phyloP scores from a whole-genome alignment of 179 eudicot species.

The Beta lomatogona region DNA sequence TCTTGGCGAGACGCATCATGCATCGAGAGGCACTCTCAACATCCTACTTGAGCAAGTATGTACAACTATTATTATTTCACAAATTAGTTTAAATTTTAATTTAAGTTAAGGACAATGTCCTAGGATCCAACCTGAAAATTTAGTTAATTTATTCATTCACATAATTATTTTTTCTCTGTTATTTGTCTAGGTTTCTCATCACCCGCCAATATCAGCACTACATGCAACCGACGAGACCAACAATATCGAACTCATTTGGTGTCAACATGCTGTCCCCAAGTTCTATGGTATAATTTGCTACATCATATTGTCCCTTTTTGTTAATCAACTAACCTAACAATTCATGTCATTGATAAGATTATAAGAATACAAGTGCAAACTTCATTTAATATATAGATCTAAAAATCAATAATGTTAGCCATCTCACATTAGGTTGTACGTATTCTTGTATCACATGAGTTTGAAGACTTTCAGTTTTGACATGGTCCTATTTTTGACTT shows the following conservation, averaged over 20 bases:
- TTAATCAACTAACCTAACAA: background rate
- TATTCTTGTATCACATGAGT: no score
- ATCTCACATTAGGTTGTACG: no score
- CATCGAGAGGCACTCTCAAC: slow-evolving; percentile 60
- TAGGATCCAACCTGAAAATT: no score
- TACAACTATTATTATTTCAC: background rate
- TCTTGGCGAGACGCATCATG: slow-evolving; percentile 93
- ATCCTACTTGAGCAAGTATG: slow-evolving; percentile 78
- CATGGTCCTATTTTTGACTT: no score
- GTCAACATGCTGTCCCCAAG: slow-evolving; percentile 58
- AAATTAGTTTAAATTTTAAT: no score
- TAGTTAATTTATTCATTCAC: background rate
- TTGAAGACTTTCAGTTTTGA: no score
- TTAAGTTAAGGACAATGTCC: no score
- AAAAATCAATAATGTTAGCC: no score
- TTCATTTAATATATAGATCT: no score
- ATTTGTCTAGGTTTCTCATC: slow-evolving; percentile 71
- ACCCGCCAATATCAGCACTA: slow-evolving; percentile 76
- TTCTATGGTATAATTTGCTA: slow-evolving; percentile 47
- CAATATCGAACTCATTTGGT: slow-evolving; percentile 63
- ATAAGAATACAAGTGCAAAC: no score
- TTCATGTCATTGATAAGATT: background rate
- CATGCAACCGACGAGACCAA: slow-evolving; percentile 72
- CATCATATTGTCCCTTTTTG: background rate
- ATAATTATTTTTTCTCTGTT: background rate